These are phyloP conservation scores for Termitomyces sp. DNA, from an alignment of 768 basidiomycete genomes.

Conservation along the genomic window DNA sequence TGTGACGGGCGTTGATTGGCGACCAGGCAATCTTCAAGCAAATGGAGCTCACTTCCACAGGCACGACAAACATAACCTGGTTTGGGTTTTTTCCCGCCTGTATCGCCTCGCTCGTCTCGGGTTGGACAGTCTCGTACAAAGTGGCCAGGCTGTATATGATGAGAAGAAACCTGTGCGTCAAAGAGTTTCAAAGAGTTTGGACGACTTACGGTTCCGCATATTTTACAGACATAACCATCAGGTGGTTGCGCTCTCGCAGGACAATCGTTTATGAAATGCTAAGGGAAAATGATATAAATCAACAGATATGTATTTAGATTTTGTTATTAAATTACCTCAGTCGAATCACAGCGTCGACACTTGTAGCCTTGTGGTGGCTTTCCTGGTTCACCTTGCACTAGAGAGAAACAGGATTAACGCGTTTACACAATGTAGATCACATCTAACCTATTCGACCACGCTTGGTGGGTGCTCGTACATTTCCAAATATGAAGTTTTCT, in stretches of 20 bases:
- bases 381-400: conserved; percentile 37
- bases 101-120: conserved; percentile 71
- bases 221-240: conserved; percentile 83
- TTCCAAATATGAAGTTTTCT: conserved; percentile 70
- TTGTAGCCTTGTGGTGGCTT: conserved; percentile 71
- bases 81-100: conserved; percentile 76
- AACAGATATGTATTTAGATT: not conserved
- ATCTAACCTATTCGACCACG: conserved; percentile 49
- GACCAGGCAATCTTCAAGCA: conserved; percentile 80
- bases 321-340: conserved; percentile 46
- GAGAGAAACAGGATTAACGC: not conserved
- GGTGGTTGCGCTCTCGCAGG: conserved; percentile 73
- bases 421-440: not conserved
- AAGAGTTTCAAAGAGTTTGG: not conserved
- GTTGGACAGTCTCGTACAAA: conserved; percentile 88
- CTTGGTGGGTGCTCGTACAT: conserved; percentile 52
- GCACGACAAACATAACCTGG: conserved; percentile 89
- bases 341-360: conserved; percentile 71
- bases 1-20: conserved; percentile 46
- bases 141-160: conserved; percentile 58
- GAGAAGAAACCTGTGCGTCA: not conserved
- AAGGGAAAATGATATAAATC: not conserved
- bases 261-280: conserved; percentile 78
- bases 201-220: conserved; percentile 62
- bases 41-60: conserved; percentile 84